These are phyloP conservation scores for Microbotryum silenes-acaulis DNA, from an alignment of 1,284 basidiomycete genomes.

Conservation along the genomic window DNA sequence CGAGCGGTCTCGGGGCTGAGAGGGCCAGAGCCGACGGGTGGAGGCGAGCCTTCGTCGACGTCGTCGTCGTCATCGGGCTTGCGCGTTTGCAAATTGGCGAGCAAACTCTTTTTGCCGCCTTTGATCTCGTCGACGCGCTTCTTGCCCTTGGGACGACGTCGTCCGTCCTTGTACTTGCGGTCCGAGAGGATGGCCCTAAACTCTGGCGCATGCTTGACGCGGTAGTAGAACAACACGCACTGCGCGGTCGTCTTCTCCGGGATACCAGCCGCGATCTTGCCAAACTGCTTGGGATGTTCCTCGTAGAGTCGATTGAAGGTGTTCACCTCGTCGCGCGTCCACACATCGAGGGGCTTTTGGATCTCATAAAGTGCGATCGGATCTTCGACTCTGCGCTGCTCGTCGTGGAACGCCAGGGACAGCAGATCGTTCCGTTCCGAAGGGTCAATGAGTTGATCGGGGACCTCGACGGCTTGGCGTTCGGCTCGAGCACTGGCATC, in stretches of 20 bases:
- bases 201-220: constrained; percentile 87
- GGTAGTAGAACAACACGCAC: constrained; percentile 90
- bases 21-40: neutral
- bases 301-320: constrained; percentile 76
- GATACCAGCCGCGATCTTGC: constrained; percentile 67
- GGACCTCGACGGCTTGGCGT: constrained; percentile 79
- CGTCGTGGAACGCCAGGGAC: constrained; percentile 64
- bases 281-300: constrained; percentile 86
- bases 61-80: constrained; percentile 26
- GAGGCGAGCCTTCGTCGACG: constrained; percentile 36
- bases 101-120: constrained; percentile 40
- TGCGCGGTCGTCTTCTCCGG: constrained; percentile 79
- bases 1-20: constrained; percentile 15
- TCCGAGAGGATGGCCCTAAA: constrained; percentile 63
- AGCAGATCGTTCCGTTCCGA: constrained; percentile 48
- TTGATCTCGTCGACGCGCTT: constrained; percentile 38
- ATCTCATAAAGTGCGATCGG: constrained; percentile 70
- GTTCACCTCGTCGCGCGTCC: constrained; percentile 78
- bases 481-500: constrained; percentile 81
- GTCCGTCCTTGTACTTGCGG: constrained; percentile 31
- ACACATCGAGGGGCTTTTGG: constrained; percentile 49
- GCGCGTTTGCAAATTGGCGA: constrained; percentile 34
- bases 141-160: constrained; percentile 38
- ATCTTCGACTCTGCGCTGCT: constrained; percentile 70
- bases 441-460: constrained; percentile 75